A percentile compares a stretch with the other conserved stretches of the same genome.
Evolutionary conservation across 345 rosid genomes (phyloP).

Genomic region (Lagerstroemia speciosa): DNA sequence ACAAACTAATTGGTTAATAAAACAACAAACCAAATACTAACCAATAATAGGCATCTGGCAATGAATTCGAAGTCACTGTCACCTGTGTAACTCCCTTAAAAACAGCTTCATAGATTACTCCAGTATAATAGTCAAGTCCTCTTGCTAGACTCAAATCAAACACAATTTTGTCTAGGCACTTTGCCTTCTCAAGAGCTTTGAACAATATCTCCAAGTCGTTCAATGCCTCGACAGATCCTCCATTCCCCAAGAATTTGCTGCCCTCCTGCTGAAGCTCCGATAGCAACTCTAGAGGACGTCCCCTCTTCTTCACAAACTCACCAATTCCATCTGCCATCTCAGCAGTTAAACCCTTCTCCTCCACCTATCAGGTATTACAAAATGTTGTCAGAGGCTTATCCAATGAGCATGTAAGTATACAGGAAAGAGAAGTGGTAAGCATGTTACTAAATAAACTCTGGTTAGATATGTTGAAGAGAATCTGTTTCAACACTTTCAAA

Average conservation of each 20-base stretch:
- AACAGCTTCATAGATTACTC: slow-evolving; percentile 87
- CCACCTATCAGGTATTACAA: slow-evolving; percentile 36
- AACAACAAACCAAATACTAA: not conserved
- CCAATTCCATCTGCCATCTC: slow-evolving; percentile 79
- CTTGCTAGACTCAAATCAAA: slow-evolving; percentile 97
- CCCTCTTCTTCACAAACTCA: slow-evolving; percentile 67
- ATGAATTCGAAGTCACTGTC: slow-evolving; percentile 1
- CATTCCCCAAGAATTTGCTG: slow-evolving; percentile 46
- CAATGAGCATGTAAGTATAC: not conserved
- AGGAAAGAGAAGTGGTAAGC: slow-evolving; percentile 4
- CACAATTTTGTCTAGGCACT: slow-evolving; percentile 63
- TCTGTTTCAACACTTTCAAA: not conserved
- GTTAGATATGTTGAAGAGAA: not conserved
- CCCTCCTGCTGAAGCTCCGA: slow-evolving; percentile 51
- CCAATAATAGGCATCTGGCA: not conserved
- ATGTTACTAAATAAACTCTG: not conserved
- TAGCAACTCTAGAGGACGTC: slow-evolving; percentile 53
- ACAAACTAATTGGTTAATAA: slow-evolving; percentile 9
- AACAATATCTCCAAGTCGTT: slow-evolving; percentile 70
- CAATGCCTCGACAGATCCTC: slow-evolving; percentile 55
- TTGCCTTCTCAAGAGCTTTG: slow-evolving; percentile 71
- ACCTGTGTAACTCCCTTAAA: slow-evolving; percentile 82
- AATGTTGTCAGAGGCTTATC: not conserved
- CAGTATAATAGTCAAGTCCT: slow-evolving; percentile 98
- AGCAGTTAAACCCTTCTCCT: slow-evolving; percentile 68